These are phyloP conservation scores for Tinospora cordifolia DNA, from an alignment of 164 flowering plant species.

Conservation along the genomic window DNA sequence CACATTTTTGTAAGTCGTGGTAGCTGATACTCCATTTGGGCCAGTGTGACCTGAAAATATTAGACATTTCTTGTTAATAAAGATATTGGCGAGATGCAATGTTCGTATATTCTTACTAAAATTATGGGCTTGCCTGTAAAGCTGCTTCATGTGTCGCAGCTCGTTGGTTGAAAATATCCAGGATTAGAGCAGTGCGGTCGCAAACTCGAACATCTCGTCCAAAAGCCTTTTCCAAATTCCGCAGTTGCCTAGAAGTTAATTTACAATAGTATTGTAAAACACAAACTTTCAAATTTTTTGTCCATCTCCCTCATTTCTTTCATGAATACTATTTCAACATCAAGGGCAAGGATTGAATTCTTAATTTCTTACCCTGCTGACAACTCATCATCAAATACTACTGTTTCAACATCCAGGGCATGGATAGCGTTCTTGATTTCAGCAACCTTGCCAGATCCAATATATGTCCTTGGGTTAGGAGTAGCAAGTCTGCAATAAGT, in stretches of 20 bases:
- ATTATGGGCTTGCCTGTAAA: constrained; percentile 50
- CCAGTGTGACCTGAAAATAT: constrained; percentile 64
- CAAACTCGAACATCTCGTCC: constrained; percentile 90
- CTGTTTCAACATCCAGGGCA: constrained; percentile 79
- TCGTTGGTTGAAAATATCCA: constrained; percentile 91
- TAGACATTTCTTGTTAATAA: background rate
- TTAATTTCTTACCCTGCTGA: constrained; percentile 80
- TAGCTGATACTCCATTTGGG: constrained; percentile 94
- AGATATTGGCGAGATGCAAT: background rate
- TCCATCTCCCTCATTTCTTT: background rate
- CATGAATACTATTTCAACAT: constrained; percentile 59
- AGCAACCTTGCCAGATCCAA: constrained; percentile 93
- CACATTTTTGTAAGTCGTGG: constrained; percentile 95
- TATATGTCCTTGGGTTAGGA: constrained; percentile 75
- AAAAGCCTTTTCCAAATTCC: constrained; percentile 83
- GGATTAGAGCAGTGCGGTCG: constrained; percentile 89
- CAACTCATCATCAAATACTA: constrained; percentile 94
- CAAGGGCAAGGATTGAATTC: constrained; percentile 69
- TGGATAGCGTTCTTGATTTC: constrained; percentile 81
- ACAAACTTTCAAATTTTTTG: background rate
- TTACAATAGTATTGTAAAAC: background rate
- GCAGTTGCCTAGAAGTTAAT: constrained; percentile 54
- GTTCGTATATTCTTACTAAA: background rate
- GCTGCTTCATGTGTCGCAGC: constrained; percentile 98
- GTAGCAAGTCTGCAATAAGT: constrained; percentile 48